A percentile compares a stretch with the other conserved stretches of the same genome.
Evolutionary conservation across 169 alveolate species (phyloP).

Genomic region (Cystoisospora suis): DNA sequence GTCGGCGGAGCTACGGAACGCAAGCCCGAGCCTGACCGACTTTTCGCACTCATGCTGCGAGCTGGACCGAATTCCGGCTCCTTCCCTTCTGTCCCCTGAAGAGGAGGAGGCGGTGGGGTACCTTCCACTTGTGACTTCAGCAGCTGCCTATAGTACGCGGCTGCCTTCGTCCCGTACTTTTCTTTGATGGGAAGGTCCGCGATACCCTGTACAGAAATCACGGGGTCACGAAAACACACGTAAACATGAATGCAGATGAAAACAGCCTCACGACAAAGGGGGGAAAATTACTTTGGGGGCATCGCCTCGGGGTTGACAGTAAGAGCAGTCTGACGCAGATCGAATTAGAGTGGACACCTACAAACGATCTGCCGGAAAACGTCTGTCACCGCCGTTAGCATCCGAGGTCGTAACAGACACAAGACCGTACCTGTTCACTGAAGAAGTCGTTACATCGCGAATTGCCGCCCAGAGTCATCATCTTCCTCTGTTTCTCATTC

Average conservation of each 20-base stretch:
- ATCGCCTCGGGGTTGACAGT: too few species aligned
- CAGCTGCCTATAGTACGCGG: conserved; percentile 62
- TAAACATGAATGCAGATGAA: neutral
- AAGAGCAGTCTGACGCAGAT: too few species aligned
- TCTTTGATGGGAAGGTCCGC: conserved; percentile 59
- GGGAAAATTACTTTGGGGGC: neutral
- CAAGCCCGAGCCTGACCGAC: conserved; percentile 18
- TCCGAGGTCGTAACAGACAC: too few species aligned
- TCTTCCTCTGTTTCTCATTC: conserved; percentile 83
- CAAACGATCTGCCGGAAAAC: too few species aligned
- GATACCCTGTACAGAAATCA: conserved; percentile 53
- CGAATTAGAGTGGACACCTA: too few species aligned
- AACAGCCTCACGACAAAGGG: neutral
- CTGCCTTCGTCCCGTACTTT: conserved; percentile 66
- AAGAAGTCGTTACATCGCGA: conserved; percentile 62
- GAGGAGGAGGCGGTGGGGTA: conserved; percentile 43
- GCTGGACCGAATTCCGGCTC: conserved; percentile 7
- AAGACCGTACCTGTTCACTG: conserved; percentile 67
- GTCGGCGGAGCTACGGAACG: conserved; percentile 17
- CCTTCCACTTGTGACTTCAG: conserved; percentile 56
- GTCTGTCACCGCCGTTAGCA: too few species aligned
- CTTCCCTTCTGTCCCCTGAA: conserved; percentile 3
- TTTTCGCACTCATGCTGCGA: neutral
- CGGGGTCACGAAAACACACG: neutral
- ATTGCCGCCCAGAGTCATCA: conserved; percentile 76